phyloP scores from a whole-genome alignment of 176 grass and related monocot species.

The Otatea glauca region DNA sequence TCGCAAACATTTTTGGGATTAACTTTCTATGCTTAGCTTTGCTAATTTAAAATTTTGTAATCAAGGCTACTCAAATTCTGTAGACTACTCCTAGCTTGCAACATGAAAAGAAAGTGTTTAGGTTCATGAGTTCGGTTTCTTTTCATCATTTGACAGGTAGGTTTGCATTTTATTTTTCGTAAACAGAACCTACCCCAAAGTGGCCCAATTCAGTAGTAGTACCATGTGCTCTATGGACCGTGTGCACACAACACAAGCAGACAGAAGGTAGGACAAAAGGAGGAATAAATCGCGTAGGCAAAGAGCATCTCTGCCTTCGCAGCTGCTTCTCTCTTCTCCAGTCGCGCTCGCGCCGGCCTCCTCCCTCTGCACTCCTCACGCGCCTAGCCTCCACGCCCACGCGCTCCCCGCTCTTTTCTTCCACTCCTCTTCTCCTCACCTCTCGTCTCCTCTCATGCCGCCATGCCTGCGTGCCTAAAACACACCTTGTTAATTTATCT shows the following conservation, averaged over 20 bases:
- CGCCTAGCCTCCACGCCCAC: conserved; percentile 19
- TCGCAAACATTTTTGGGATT: background rate
- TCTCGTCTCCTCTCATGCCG: background rate
- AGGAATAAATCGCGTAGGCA: conserved; percentile 35
- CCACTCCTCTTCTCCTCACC: background rate
- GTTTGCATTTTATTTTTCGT: background rate
- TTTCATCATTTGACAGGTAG: background rate
- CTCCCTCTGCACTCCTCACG: background rate
- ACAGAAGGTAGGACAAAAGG: background rate
- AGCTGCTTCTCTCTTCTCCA: conserved; percentile 42
- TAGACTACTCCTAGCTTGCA: background rate
- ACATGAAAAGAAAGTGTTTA: background rate
- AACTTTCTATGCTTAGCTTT: background rate
- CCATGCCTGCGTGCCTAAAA: background rate
- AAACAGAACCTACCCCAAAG: background rate
- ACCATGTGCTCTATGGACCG: conserved; percentile 18
- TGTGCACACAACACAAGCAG: background rate
- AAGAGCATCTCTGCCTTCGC: conserved; percentile 39
- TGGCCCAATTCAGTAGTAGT: background rate
- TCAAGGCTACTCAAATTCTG: background rate
- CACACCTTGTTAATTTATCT: conserved; percentile 2
- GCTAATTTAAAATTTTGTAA: background rate
- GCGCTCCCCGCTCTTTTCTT: conserved; percentile 33
- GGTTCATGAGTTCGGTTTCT: background rate
- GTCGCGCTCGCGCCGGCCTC: conserved; percentile 30